Evolutionary conservation across 306 rosid genomes (phyloP).

Genomic region (Crotalaria pallida): DNA sequence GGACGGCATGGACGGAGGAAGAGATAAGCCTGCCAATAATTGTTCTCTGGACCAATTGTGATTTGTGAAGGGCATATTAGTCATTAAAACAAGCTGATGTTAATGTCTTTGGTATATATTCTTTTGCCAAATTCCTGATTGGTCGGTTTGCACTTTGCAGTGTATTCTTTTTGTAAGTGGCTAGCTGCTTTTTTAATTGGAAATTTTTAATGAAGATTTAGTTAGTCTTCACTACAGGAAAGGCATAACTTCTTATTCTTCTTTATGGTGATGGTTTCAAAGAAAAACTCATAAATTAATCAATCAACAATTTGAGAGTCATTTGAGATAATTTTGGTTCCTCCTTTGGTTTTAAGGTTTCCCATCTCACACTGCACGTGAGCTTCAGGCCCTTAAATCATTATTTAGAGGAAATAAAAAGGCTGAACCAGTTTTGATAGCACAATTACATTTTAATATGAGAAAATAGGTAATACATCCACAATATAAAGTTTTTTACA

Average conservation of each 20-base stretch:
- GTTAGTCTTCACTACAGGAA: constrained; percentile 24
- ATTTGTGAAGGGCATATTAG: constrained; percentile 38
- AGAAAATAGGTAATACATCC: too few relatives aligned
- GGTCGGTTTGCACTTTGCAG: constrained; percentile 56
- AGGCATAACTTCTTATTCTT: constrained; percentile 40
- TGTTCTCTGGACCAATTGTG: constrained; percentile 17
- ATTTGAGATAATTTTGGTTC: constrained; percentile 18
- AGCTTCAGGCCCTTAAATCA: not conserved
- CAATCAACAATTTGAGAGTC: constrained; percentile 12
- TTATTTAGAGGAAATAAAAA: not conserved
- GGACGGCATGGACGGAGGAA: constrained; percentile 13
- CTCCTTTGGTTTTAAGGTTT: constrained; percentile 25
- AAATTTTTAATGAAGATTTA: constrained; percentile 30
- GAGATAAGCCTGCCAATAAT: constrained; percentile 32
- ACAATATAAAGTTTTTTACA: too few relatives aligned
- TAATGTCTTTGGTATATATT: constrained; percentile 35
- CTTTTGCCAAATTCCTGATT: constrained; percentile 43
- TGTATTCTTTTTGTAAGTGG: constrained; percentile 29
- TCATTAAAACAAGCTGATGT: constrained; percentile 26
- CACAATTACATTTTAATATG: not conserved
- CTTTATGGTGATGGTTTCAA: constrained; percentile 30
- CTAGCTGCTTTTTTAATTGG: constrained; percentile 23
- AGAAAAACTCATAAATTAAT: constrained; percentile 13
- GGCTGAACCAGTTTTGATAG: not conserved
- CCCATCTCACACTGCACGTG: not conserved